Evolutionary conservation across 345 rosid species (phyloP).

Genomic region (Odontarrhena argentea): DNA sequence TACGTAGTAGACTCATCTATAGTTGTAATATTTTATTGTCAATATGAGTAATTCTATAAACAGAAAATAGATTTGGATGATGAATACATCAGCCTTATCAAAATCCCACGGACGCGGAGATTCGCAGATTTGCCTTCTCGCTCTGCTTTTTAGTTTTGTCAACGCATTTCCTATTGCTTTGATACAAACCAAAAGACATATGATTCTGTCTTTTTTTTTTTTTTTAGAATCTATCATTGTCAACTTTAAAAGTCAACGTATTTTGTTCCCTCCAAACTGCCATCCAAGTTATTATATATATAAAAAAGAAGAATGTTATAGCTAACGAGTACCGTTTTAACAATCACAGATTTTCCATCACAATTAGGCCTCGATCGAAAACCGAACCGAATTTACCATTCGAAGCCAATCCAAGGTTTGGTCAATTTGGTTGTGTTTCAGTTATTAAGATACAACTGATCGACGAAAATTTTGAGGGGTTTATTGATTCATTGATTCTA

Average conservation of each 20-base stretch:
- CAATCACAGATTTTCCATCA: neutral
- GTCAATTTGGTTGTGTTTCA: too few species aligned
- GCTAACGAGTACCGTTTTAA: neutral
- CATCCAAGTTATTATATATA: neutral
- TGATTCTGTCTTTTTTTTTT: neutral
- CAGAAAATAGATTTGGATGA: constrained; percentile 26
- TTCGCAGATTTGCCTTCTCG: constrained; percentile 44
- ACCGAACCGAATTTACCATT: too few species aligned
- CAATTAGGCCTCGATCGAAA: neutral
- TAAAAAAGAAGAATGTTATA: neutral
- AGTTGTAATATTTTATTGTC: constrained; percentile 13
- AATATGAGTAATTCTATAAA: constrained; percentile 29
- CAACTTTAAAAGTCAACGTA: constrained; percentile 30
- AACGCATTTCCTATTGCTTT: constrained; percentile 24
- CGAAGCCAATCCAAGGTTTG: too few species aligned
- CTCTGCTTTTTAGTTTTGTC: constrained; percentile 36
- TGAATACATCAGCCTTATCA: constrained; percentile 31
- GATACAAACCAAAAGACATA: constrained; percentile 36
- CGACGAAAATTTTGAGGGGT: too few species aligned
- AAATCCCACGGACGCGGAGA: constrained; percentile 40
- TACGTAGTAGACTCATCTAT: constrained; percentile 18
- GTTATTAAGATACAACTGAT: too few species aligned
- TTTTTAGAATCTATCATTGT: constrained; percentile 21
- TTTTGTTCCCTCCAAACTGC: constrained; percentile 5
- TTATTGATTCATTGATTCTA: too few species aligned